These are phyloP conservation scores for Pseudogymnoascus pannorum DNA, from an alignment of 2,329 filamentous ascomycete genomes.

Conservation along the genomic window DNA sequence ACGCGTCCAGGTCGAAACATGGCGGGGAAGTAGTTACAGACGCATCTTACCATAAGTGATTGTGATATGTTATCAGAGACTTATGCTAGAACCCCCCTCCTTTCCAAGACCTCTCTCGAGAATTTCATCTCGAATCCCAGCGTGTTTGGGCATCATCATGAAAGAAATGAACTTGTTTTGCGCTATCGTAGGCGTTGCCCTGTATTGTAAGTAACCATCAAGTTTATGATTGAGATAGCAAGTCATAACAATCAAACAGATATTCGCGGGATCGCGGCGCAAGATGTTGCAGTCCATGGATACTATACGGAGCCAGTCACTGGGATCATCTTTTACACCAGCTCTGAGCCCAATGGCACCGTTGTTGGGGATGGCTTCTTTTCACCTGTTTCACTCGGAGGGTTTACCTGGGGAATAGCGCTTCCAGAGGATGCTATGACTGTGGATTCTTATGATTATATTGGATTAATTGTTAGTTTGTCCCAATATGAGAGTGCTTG, in stretches of 20 bases:
- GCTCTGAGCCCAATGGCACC: constrained; percentile 34
- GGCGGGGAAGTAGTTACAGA: not conserved
- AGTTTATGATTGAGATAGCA: not conserved
- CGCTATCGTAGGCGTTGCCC: constrained; percentile 19
- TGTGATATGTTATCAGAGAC: not conserved
- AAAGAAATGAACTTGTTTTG: constrained; percentile 19
- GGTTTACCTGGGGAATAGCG: constrained; percentile 47
- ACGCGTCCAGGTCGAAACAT: not conserved
- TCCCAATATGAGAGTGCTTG: not conserved
- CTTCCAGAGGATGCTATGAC: constrained; percentile 43
- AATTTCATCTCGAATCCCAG: not conserved
- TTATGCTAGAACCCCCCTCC: not conserved
- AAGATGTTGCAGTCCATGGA: constrained; percentile 26
- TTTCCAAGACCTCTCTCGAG: constrained; percentile 9
- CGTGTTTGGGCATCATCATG: constrained; percentile 21
- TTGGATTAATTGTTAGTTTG: constrained; percentile 46
- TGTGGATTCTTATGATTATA: constrained; percentile 47
- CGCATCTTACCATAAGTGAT: not conserved
- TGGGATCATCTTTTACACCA: constrained; percentile 47
- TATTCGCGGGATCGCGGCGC: constrained; percentile 18
- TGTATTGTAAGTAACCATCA: constrained; percentile 19
- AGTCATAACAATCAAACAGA: constrained; percentile 17
- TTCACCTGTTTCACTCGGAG: constrained; percentile 28
- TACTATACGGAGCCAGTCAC: constrained; percentile 40
- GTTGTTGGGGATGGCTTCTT: constrained; percentile 29